phyloP scores from a whole-genome alignment of 179 eudicot species.

The Gypsophila paniculata region DNA sequence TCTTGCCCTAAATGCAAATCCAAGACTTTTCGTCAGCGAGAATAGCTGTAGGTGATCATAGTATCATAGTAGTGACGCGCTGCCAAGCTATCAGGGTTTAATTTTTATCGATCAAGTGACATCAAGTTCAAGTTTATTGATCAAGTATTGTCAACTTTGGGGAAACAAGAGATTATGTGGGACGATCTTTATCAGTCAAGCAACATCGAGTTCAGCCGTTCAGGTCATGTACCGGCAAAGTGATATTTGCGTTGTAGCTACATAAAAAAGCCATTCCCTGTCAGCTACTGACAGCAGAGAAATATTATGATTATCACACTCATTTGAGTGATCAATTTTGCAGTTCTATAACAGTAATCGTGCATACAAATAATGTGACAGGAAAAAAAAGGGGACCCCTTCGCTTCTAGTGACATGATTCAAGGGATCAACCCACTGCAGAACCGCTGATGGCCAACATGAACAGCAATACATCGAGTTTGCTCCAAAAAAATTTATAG shows the following conservation, averaged over 20 bases:
- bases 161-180: too few species aligned
- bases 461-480: neutral
- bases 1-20: too few species aligned
- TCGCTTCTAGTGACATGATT: conserved; percentile 4
- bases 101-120: too few species aligned
- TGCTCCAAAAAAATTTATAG: neutral
- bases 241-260: neutral
- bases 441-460: conserved; percentile 3
- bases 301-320: neutral
- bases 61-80: too few species aligned
- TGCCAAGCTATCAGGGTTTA: too few species aligned
- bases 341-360: neutral
- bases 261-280: neutral
- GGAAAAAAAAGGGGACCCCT: neutral
- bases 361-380: neutral
- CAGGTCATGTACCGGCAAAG: too few species aligned
- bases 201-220: too few species aligned
- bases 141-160: too few species aligned
- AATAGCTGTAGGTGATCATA: too few species aligned
- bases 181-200: too few species aligned
- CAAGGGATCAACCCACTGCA: neutral
- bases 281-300: neutral
- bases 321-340: neutral
- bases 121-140: too few species aligned
- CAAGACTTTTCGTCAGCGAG: too few species aligned